phyloP scores from a whole-genome alignment of 2,329 filamentous ascomycete species.

The Stagonosporopsis rhizophila region DNA sequence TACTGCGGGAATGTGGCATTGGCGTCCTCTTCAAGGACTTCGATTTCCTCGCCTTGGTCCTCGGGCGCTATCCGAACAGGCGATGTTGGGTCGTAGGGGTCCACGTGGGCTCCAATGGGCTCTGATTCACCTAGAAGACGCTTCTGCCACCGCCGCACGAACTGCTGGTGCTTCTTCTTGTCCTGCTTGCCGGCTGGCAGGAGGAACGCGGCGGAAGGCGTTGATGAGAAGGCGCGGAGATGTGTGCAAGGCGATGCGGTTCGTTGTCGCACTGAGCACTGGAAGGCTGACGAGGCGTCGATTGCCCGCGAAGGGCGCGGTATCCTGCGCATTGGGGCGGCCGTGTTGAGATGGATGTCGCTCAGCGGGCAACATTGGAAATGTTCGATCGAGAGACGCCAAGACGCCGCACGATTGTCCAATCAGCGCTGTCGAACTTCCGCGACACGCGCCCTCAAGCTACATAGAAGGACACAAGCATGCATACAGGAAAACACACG shows the following conservation, averaged over 20 bases:
- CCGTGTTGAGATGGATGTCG: slow-evolving; percentile 29
- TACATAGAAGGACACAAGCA: background rate
- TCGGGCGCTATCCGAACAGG: slow-evolving; percentile 46
- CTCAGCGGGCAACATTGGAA: slow-evolving; percentile 15
- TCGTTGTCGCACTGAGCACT: slow-evolving; percentile 24
- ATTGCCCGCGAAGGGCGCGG: slow-evolving; percentile 45
- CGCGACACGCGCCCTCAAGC: background rate
- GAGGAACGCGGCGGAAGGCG: slow-evolving; percentile 33
- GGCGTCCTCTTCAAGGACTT: slow-evolving; percentile 39
- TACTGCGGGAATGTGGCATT: slow-evolving; percentile 11
- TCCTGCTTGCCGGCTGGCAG: slow-evolving; percentile 38
- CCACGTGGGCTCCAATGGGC: slow-evolving; percentile 47
- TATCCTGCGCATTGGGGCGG: slow-evolving; percentile 49
- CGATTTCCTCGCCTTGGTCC: slow-evolving; percentile 45
- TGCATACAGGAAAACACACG: too few relatives aligned
- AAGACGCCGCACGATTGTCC: slow-evolving; percentile 27
- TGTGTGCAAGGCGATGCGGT: slow-evolving; percentile 27
- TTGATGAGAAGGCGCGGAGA: slow-evolving; percentile 40
- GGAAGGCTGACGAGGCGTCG: slow-evolving; percentile 28
- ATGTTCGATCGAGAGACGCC: slow-evolving; percentile 21
- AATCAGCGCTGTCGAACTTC: slow-evolving; percentile 27
- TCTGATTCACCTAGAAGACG: slow-evolving; percentile 46
- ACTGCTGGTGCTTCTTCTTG: slow-evolving; percentile 47
- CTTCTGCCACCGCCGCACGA: slow-evolving; percentile 47
- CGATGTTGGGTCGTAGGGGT: slow-evolving; percentile 47